Conservation (phyloP, 805 yeast species). For the Cyberlindnera petersonii region DNA sequence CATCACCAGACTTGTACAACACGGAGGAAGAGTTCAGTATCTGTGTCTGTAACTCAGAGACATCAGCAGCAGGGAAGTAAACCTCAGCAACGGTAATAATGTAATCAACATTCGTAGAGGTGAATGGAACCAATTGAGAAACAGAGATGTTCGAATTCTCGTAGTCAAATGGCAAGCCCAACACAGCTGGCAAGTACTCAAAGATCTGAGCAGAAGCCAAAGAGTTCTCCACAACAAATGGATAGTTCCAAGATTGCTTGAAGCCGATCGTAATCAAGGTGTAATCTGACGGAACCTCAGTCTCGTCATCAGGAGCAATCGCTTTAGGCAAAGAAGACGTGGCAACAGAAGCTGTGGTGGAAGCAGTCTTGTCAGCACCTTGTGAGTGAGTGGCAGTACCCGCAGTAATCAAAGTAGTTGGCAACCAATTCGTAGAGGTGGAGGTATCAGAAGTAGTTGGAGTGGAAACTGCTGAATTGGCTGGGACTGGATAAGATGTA, state of each 20-base stretch:
- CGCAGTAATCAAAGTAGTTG: slow-evolving; percentile 39
- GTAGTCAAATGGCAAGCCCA: slow-evolving; percentile 56
- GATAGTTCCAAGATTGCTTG: slow-evolving; percentile 73
- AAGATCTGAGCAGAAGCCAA: slow-evolving; percentile 81
- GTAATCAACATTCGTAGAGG: slow-evolving; percentile 51
- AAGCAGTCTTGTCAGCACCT: slow-evolving; percentile 19
- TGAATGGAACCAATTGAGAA: slow-evolving; percentile 69
- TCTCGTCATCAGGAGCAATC: slow-evolving; percentile 57
- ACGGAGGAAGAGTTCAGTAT: slow-evolving; percentile 50
- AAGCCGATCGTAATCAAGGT: slow-evolving; percentile 72
- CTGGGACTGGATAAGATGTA: not conserved
- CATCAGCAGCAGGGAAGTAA: slow-evolving; percentile 61
- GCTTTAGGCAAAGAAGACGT: slow-evolving; percentile 68
- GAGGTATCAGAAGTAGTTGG: slow-evolving; percentile 8
- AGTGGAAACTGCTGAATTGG: not conserved
- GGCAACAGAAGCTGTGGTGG: slow-evolving; percentile 29
- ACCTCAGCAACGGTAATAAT: slow-evolving; percentile 86
- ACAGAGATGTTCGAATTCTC: slow-evolving; percentile 48
- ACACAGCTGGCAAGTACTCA: slow-evolving; percentile 74
- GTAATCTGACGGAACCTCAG: slow-evolving; percentile 45
- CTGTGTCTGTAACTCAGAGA: slow-evolving; percentile 45
- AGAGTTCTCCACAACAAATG: slow-evolving; percentile 70
- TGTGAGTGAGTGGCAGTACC: slow-evolving; percentile 26
- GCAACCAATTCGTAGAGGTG: slow-evolving; percentile 37
- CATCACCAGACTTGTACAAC: slow-evolving; percentile 56